These are phyloP conservation scores for Auriscalpium microsporum DNA, from an alignment of 768 basidiomycete genomes.

Conservation along the genomic window DNA sequence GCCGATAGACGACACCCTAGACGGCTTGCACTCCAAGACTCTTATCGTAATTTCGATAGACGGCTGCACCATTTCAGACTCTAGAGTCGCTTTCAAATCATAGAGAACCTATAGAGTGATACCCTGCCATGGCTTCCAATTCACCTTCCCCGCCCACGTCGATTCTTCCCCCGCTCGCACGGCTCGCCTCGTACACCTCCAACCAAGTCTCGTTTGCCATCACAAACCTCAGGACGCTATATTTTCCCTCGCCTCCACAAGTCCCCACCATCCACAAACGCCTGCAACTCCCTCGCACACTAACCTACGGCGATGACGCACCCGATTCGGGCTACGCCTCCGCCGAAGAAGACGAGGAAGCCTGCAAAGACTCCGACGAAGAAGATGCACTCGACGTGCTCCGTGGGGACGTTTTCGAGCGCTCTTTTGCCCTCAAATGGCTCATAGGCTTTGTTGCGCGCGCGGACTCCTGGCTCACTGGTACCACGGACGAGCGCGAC, in stretches of 20 bases:
- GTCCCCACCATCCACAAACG: constrained; percentile 21
- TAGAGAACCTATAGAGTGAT: constrained; percentile 2
- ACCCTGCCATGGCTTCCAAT: constrained; percentile 2
- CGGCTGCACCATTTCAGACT: constrained; percentile 1
- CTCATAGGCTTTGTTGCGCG: constrained; percentile 59
- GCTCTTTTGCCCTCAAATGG: constrained; percentile 64
- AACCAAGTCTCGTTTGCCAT: constrained; percentile 34
- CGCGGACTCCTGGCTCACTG: constrained; percentile 41
- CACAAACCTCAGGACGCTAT: constrained; percentile 38
- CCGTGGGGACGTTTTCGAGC: constrained; percentile 58
- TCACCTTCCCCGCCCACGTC: constrained; percentile 32
- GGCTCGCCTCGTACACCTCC: constrained; percentile 29
- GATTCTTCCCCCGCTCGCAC: constrained; percentile 49
- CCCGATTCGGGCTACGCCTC: constrained; percentile 78
- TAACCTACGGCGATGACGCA: constrained; percentile 34
- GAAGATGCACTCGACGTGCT: constrained; percentile 34
- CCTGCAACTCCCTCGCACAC: constrained; percentile 11
- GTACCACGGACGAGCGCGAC: constrained; percentile 26
- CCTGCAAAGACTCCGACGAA: constrained; percentile 13
- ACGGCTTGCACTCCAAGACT: constrained; percentile 7
- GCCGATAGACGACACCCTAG: constrained; percentile 23
- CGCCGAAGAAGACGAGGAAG: constrained; percentile 28
- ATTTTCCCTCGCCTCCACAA: constrained; percentile 34
- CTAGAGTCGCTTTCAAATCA: constrained; percentile 3
- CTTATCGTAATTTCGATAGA: constrained; percentile 3